Evolutionary conservation across 768 basidiomycete species (phyloP).

Genomic region (Boletales sp.): DNA sequence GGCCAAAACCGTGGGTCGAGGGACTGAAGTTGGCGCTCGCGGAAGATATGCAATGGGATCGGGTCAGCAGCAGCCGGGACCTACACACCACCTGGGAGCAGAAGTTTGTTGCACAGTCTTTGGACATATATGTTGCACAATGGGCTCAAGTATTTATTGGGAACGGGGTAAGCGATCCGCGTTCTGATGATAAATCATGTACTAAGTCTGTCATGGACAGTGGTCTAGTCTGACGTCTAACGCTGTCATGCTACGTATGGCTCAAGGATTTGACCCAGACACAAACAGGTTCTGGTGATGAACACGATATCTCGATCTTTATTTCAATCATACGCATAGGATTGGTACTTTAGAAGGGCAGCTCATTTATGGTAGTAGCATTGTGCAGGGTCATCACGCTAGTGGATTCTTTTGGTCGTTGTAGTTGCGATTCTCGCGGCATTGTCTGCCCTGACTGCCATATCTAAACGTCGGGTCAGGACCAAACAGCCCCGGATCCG

Average conservation of each 20-base stretch:
- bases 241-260: conserved; percentile 37
- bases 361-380: too few relatives aligned
- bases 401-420: too few relatives aligned
- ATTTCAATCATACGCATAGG: too few relatives aligned
- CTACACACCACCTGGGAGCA: conserved; percentile 41
- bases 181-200: neutral
- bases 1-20: conserved; percentile 36
- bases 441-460: conserved; percentile 44
- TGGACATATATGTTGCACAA: conserved; percentile 51
- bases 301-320: neutral
- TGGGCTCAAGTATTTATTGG: conserved; percentile 49
- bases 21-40: conserved; percentile 36
- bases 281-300: conserved; percentile 37
- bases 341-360: too few relatives aligned
- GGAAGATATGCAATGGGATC: conserved; percentile 35
- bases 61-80: conserved; percentile 41
- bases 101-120: conserved; percentile 39
- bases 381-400: too few relatives aligned
- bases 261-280: conserved; percentile 21
- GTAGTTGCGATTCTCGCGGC: too few relatives aligned
- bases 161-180: conserved; percentile 43
- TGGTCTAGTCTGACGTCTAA: conserved; percentile 44
- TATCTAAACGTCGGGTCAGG: conserved; percentile 39
- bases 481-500: conserved; percentile 30
- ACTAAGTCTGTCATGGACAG: conserved; percentile 19